Evolutionary conservation across 2,329 filamentous ascomycete genomes (phyloP).

Genomic region (Phaeophleospora eucalypticola): DNA sequence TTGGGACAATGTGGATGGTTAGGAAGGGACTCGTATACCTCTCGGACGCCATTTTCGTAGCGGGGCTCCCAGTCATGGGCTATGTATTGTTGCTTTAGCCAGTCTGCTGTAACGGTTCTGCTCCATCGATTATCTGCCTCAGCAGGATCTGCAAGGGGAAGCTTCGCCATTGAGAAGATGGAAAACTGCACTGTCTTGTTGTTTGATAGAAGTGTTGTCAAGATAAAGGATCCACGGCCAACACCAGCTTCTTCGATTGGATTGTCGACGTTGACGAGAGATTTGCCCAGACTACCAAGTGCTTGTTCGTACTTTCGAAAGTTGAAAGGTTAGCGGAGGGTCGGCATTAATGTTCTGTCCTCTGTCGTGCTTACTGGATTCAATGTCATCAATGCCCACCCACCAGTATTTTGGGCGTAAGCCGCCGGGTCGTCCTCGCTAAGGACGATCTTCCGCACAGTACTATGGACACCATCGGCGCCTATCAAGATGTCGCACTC

Average conservation of each 20-base stretch:
- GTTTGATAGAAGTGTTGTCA: neutral
- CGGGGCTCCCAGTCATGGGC: neutral
- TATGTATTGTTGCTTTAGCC: neutral
- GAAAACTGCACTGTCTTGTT: neutral
- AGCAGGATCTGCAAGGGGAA: neutral
- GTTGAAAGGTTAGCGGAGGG: no score
- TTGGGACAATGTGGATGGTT: neutral
- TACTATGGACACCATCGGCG: constrained; percentile 13
- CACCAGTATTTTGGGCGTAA: constrained; percentile 7
- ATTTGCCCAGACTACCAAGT: neutral
- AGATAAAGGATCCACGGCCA: constrained; percentile 1
- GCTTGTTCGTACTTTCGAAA: constrained; percentile 11
- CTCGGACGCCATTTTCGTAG: neutral
- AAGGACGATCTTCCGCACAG: constrained; percentile 12
- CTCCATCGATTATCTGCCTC: neutral
- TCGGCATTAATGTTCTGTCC: no score
- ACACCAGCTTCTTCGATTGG: neutral
- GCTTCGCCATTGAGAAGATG: neutral
- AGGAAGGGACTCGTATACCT: neutral
- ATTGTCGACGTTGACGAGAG: neutral
- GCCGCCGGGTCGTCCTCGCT: constrained; percentile 11
- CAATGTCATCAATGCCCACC: constrained; percentile 12
- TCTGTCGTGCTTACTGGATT: no score
- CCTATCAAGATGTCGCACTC: constrained; percentile 11
- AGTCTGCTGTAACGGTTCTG: neutral